Percentiles rank a stretch among this genome's conserved stretches.
phyloP scores from a whole-genome alignment of 2,329 filamentous ascomycete genomes.

The Aspergillus latus region DNA sequence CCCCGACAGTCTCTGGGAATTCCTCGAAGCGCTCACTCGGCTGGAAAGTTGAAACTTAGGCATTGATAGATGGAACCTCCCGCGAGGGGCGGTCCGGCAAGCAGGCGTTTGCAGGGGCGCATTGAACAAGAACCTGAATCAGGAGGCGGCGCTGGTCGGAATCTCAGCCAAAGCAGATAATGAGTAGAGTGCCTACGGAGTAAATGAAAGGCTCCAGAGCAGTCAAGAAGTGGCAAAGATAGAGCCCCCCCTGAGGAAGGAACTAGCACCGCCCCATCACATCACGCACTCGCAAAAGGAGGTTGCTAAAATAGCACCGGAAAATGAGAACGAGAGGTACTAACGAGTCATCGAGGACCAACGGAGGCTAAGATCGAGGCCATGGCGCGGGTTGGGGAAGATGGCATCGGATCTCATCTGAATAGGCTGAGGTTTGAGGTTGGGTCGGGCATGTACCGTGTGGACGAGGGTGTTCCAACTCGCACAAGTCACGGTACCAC shows the following conservation, averaged over 20 bases:
- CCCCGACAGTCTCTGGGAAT: conserved; percentile 17
- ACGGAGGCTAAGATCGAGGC: neutral
- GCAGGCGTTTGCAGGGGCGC: conserved; percentile 15
- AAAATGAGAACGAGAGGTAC: neutral
- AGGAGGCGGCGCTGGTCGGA: neutral
- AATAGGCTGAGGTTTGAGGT: neutral
- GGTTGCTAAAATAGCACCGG: neutral
- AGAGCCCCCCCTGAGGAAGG: conserved; percentile 3
- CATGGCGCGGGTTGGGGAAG: neutral
- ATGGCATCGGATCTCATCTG: neutral
- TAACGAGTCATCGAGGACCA: neutral
- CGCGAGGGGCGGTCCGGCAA: conserved; percentile 13
- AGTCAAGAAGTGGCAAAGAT: neutral
- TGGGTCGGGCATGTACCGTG: neutral
- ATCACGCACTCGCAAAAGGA: conserved; percentile 4
- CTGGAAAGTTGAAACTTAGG: neutral
- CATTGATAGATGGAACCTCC: neutral
- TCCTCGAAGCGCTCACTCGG: neutral
- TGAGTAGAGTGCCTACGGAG: neutral
- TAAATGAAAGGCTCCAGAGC: neutral
- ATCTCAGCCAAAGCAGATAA: neutral
- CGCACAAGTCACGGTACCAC: too few relatives aligned
- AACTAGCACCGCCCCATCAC: conserved; percentile 7
- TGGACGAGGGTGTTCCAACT: too few relatives aligned
- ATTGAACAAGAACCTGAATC: neutral